phyloP scores from a whole-genome alignment of 2,329 filamentous ascomycete genomes.

The Pseudohalonectria lignicola region DNA sequence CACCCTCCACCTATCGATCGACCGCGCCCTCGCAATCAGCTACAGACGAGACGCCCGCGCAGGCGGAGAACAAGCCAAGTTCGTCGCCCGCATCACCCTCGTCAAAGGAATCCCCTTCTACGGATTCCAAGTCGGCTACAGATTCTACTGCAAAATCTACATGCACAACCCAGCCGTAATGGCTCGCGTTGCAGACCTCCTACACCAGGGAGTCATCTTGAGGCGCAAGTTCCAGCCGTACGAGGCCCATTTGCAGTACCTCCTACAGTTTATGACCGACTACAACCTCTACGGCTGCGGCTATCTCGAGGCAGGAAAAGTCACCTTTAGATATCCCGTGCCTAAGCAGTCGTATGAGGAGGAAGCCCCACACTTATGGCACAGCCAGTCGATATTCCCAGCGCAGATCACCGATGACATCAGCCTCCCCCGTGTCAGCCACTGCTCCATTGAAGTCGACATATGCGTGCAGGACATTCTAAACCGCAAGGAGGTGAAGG shows the following conservation, averaged over 20 bases:
- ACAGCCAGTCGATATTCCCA: slow-evolving; percentile 57
- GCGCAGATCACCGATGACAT: slow-evolving; percentile 50
- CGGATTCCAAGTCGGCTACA: slow-evolving; percentile 87
- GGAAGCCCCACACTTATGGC: slow-evolving; percentile 63
- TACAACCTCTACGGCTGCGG: slow-evolving; percentile 95
- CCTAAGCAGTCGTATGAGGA: slow-evolving; percentile 54
- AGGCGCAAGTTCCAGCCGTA: slow-evolving; percentile 79
- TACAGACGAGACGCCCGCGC: slow-evolving; percentile 68
- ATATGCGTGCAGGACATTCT: slow-evolving; percentile 79
- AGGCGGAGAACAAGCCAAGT: slow-evolving; percentile 49
- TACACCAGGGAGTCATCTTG: slow-evolving; percentile 82
- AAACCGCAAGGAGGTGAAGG: slow-evolving; percentile 66
- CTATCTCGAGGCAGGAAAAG: slow-evolving; percentile 64
- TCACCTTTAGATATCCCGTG: slow-evolving; percentile 64
- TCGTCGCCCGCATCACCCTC: slow-evolving; percentile 81
- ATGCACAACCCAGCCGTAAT: slow-evolving; percentile 80
- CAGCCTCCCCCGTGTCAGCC: slow-evolving; percentile 64
- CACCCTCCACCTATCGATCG: slow-evolving; percentile 74
- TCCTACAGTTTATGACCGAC: slow-evolving; percentile 96
- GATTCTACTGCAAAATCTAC: slow-evolving; percentile 88
- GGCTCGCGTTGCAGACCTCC: slow-evolving; percentile 75
- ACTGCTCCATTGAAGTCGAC: slow-evolving; percentile 85
- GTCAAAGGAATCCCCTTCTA: slow-evolving; percentile 95
- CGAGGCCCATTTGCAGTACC: slow-evolving; percentile 85
- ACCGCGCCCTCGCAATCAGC: slow-evolving; percentile 77